phyloP scores from a whole-genome alignment of 192 early-diverging fungal species.

The Cladochytrium replicatum region DNA sequence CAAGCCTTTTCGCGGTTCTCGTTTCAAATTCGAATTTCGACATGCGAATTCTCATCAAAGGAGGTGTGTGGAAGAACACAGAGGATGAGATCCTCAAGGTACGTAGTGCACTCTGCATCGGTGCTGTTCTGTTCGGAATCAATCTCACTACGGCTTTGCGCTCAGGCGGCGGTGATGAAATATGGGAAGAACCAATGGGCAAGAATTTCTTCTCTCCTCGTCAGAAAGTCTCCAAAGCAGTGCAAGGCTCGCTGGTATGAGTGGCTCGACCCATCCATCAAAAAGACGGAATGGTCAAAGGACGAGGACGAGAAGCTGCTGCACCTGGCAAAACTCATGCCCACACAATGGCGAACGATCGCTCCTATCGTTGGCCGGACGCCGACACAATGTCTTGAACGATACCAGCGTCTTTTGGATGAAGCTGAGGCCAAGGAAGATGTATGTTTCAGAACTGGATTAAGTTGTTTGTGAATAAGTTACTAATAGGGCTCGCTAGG shows the following conservation, averaged over 20 bases:
- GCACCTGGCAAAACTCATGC: slow-evolving; percentile 97
- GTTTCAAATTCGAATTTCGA: no score
- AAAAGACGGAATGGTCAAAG: slow-evolving; percentile 98
- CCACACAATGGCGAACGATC: slow-evolving; percentile 98
- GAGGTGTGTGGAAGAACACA: slow-evolving; percentile 98
- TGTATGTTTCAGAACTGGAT: slow-evolving; percentile 25
- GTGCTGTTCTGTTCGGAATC: slow-evolving; percentile 3
- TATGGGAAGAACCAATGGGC: slow-evolving; percentile 99
- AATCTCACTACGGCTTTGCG: background rate
- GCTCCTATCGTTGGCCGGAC: slow-evolving; percentile 96
- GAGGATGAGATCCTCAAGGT: slow-evolving; percentile 93
- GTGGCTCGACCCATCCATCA: slow-evolving; percentile 98
- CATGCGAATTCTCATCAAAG: slow-evolving; percentile 68
- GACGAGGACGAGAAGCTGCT: slow-evolving; percentile 97
- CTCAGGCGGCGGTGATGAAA: slow-evolving; percentile 88
- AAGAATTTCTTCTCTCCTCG: slow-evolving; percentile 90
- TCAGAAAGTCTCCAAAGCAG: slow-evolving; percentile 93
- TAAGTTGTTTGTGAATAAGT: background rate
- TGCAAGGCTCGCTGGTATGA: slow-evolving; percentile 99
- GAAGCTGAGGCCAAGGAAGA: slow-evolving; percentile 84
- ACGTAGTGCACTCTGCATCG: background rate
- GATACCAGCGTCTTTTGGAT: slow-evolving; percentile 91
- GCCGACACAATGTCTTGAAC: slow-evolving; percentile 90
- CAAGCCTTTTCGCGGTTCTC: no score
- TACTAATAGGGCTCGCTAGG: slow-evolving; percentile 1